Evolutionary conservation across 306 rosid genomes (phyloP).

Genomic region (Begonia masoniana): DNA sequence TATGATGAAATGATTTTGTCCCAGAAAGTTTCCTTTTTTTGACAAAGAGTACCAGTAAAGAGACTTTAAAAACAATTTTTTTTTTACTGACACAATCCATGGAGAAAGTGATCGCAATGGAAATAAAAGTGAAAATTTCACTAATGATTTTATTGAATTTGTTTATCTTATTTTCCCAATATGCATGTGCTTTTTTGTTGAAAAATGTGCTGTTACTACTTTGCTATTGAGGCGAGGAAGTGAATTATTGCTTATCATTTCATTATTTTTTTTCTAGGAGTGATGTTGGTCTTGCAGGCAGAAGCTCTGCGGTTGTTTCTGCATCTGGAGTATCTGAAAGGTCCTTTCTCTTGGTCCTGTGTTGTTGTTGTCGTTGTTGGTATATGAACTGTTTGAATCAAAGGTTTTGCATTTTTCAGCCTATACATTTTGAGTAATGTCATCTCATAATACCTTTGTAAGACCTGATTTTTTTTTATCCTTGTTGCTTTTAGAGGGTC

Average conservation of each 20-base stretch:
- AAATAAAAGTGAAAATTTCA: too few relatives aligned
- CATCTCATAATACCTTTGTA: background rate
- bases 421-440: conserved; percentile 1
- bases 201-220: background rate
- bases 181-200: background rate
- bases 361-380: background rate
- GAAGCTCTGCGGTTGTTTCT: conserved; percentile 36
- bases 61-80: too few relatives aligned
- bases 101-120: too few relatives aligned
- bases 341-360: conserved; percentile 21
- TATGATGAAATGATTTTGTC: too few relatives aligned
- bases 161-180: background rate
- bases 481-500: background rate
- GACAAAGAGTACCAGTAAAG: too few relatives aligned
- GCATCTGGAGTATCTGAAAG: conserved; percentile 78
- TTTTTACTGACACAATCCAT: too few relatives aligned
- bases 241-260: conserved; percentile 12
- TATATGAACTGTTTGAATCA: background rate
- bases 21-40: too few relatives aligned
- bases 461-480: background rate
- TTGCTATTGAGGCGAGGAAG: background rate
- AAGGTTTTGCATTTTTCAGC: conserved; percentile 2
- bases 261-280: conserved; percentile 30
- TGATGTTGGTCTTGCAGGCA: conserved; percentile 44
- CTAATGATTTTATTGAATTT: background rate